A percentile compares a stretch with the other conserved stretches of the same genome.
Evolutionary conservation across 2,329 filamentous ascomycete genomes (phyloP).

Genomic region (Trichoderma asperellum): DNA sequence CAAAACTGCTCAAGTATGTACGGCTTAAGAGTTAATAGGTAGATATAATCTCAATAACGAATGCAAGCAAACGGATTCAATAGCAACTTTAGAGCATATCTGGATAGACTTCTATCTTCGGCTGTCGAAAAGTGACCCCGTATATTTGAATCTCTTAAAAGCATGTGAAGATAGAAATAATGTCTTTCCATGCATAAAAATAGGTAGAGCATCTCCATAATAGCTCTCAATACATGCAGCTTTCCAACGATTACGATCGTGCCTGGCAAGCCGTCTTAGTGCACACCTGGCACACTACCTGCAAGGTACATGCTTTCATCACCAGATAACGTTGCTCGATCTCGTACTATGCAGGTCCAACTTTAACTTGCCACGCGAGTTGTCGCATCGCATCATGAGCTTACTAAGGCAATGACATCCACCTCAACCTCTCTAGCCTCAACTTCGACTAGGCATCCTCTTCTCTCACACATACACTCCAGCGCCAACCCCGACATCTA

Average conservation of each 20-base stretch:
- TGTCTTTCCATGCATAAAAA: neutral
- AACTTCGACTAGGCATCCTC: constrained; percentile 7
- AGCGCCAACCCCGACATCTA: neutral
- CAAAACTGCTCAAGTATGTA: neutral
- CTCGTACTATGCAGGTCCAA: neutral
- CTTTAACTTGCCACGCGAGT: neutral
- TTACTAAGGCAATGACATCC: constrained; percentile 25
- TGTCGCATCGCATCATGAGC: constrained; percentile 19
- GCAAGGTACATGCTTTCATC: neutral
- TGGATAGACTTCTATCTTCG: too few relatives aligned
- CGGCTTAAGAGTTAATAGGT: neutral
- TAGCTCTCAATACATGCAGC: neutral
- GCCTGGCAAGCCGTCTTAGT: neutral
- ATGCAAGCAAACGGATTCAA: neutral
- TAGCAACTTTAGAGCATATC: too few relatives aligned
- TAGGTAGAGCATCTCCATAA: neutral
- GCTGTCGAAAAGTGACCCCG: rapidly evolving
- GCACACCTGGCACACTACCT: neutral
- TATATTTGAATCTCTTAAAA: neutral
- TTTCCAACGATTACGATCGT: neutral
- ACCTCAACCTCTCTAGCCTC: constrained; percentile 1
- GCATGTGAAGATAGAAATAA: neutral
- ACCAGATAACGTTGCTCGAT: neutral
- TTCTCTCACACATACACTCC: neutral
- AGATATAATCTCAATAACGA: neutral